Percentiles rank a stretch among this genome's conserved stretches.
phyloP scores from a whole-genome alignment of 192 early-diverging fungal species.

The Coemansia sp. region DNA sequence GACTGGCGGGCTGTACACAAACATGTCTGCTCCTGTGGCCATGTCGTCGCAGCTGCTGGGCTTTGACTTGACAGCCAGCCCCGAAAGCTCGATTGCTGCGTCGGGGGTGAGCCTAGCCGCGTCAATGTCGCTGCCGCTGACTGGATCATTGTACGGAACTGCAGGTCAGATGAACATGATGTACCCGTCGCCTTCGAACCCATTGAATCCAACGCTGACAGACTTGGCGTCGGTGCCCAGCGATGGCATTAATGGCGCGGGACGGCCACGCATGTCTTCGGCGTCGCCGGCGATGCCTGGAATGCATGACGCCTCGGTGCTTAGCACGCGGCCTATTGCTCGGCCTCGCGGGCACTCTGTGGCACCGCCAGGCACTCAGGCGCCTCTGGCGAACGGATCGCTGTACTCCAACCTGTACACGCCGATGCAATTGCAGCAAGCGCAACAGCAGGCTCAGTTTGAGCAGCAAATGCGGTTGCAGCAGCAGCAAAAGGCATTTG shows the following conservation, averaged over 20 bases:
- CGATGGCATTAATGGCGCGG: not conserved
- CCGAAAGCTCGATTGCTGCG: slow-evolving; percentile 12
- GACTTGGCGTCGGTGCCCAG: slow-evolving; percentile 17
- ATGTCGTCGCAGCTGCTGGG: slow-evolving; percentile 12
- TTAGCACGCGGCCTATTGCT: slow-evolving; percentile 35
- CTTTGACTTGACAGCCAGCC: slow-evolving; percentile 42
- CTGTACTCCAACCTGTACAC: slow-evolving; percentile 43
- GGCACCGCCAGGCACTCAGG: not conserved
- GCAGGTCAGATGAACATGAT: slow-evolving; percentile 1
- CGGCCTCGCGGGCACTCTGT: slow-evolving; percentile 30
- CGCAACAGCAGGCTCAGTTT: slow-evolving; percentile 23
- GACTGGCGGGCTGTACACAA: slow-evolving; percentile 20
- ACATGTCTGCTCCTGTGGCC: slow-evolving; percentile 4
- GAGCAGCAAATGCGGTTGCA: slow-evolving; percentile 12
- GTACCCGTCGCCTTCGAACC: not conserved
- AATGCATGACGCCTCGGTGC: slow-evolving; percentile 17
- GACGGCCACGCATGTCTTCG: slow-evolving; percentile 23
- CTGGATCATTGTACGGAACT: slow-evolving; percentile 4
- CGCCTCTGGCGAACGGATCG: slow-evolving; percentile 9
- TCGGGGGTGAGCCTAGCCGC: not conserved
- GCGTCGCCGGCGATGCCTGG: slow-evolving; percentile 26
- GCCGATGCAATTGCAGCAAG: slow-evolving; percentile 39
- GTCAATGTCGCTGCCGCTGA: slow-evolving; percentile 11
- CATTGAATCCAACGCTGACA: slow-evolving; percentile 28
- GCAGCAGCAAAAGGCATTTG: slow-evolving; percentile 16